These are phyloP conservation scores for Puccinia triticina DNA, from an alignment of 1,284 basidiomycete species.

Conservation along the genomic window DNA sequence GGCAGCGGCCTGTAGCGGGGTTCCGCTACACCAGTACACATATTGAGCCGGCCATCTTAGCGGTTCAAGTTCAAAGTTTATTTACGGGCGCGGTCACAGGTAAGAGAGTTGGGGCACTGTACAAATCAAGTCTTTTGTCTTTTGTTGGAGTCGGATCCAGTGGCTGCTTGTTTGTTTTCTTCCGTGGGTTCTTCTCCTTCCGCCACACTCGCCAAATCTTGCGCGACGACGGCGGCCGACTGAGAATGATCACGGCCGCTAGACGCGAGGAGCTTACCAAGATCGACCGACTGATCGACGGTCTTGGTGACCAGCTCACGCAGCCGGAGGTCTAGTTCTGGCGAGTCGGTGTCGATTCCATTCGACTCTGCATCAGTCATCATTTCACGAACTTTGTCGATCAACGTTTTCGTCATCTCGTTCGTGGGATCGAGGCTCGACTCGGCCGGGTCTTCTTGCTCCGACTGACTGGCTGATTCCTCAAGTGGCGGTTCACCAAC, in stretches of 20 bases:
- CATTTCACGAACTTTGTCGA: slow-evolving; percentile 29
- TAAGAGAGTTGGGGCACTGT: too few relatives aligned
- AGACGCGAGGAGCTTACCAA: slow-evolving; percentile 35
- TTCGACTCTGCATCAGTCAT: slow-evolving; percentile 47
- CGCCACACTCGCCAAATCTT: slow-evolving; percentile 14
- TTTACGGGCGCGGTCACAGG: too few relatives aligned
- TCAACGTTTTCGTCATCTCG: slow-evolving; percentile 37
- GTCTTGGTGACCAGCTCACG: slow-evolving; percentile 40
- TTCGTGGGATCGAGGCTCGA: slow-evolving; percentile 23
- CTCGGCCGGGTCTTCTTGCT: neutral
- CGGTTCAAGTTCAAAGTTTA: too few relatives aligned
- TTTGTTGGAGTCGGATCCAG: slow-evolving; percentile 4
- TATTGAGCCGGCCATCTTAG: too few relatives aligned
- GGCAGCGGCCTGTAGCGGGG: too few relatives aligned
- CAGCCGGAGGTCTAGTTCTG: slow-evolving; percentile 34
- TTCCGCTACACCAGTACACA: too few relatives aligned
- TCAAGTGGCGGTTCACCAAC: slow-evolving; percentile 59
- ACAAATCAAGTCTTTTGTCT: slow-evolving; percentile 37
- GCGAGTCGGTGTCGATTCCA: slow-evolving; percentile 24
- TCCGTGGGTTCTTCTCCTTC: slow-evolving; percentile 35
- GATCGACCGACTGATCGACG: slow-evolving; percentile 29
- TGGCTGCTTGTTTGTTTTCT: neutral
- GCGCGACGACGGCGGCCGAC: neutral
- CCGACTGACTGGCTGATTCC: slow-evolving; percentile 52
- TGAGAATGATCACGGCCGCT: neutral